Base-by-base conservation (phyloP, 148 eudicot species). In the Selenicereus undatus region DNA sequence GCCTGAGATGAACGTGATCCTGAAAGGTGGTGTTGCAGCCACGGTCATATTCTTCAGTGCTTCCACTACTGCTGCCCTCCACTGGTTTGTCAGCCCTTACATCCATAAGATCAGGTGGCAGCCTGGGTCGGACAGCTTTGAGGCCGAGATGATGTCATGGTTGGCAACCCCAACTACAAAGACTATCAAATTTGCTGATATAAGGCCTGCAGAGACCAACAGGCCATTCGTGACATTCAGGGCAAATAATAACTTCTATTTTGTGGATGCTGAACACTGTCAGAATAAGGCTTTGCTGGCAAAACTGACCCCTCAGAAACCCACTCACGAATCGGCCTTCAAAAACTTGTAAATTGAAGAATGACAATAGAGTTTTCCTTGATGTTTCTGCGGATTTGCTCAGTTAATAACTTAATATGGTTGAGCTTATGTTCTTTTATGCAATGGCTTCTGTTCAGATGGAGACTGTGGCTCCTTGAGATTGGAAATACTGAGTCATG, bases 81-180 rank as follows among this genome's bases (percentile, higher is more conserved):
- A 95, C 88, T 95, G 99, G 99, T 95, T 95, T 68, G 99, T 91
- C 72, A 95, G 94, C 90, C 97, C 99, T 48, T 95, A 95, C 77
- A 87, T 95, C 68, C 99, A 95, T 81, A 93, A 90, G 89, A 88
- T 95, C 73, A 93, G 89, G 84, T 95, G 99, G 99, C 84, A 87
- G 50, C 97, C 99, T 11, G 97, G 99, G 54, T 95, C 99, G 9
- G 99, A 95, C 85, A 88, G 84, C 81, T 91, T 92, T 74, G 98
- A 95, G 82, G 99, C 86, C 5, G 99, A 95, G 83, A 95, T 92
- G 97, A 79, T 95, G 98, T 81, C 98, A 16, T 95, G 99, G 98
- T 56, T 92, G 82, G 99, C 97, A 16, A 89, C 95, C 13, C 86
- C 79, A 1, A 22, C 81, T 26, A 88, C 89, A 0, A 92, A 86